Evolutionary conservation across 2,329 filamentous ascomycete species (phyloP).

Genomic region (Trichoderma semiorbis): DNA sequence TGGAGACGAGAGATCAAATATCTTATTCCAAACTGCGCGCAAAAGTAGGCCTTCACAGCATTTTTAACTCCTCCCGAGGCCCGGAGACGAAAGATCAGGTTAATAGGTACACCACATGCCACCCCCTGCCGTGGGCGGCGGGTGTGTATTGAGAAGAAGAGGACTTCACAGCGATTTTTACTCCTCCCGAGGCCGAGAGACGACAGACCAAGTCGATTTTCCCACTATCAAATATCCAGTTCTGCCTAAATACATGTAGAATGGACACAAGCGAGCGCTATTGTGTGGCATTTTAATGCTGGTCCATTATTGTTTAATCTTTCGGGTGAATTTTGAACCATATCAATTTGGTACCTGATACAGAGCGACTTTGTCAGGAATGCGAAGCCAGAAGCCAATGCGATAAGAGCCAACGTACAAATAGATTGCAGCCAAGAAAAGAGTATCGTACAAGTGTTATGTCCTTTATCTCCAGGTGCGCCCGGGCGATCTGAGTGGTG

Average conservation of each 20-base stretch:
- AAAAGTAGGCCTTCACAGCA: neutral
- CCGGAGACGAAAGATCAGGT: neutral
- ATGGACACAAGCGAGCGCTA: neutral
- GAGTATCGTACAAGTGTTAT: neutral
- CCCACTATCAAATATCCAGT: neutral
- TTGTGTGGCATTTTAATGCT: neutral
- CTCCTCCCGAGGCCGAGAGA: neutral
- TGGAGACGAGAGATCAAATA: too few relatives aligned
- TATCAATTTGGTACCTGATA: neutral
- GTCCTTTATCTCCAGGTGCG: neutral
- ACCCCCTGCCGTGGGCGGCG: too few relatives aligned
- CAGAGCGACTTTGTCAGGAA: neutral
- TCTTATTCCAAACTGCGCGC: too few relatives aligned
- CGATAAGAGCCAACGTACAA: neutral
- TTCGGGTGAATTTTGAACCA: neutral
- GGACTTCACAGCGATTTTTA: neutral
- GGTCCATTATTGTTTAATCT: neutral
- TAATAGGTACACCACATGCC: too few relatives aligned
- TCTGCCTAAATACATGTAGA: neutral
- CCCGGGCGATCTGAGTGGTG: neutral
- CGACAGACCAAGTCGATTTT: neutral
- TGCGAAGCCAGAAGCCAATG: neutral
- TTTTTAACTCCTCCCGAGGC: neutral
- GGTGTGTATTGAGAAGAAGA: too few relatives aligned
- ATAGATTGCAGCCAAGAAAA: neutral